A percentile compares a stretch with the other conserved stretches of the same genome.
These are phyloP conservation scores for Graphilbum fragrans DNA, from an alignment of 2,329 filamentous ascomycete genomes.

Conservation along the genomic window DNA sequence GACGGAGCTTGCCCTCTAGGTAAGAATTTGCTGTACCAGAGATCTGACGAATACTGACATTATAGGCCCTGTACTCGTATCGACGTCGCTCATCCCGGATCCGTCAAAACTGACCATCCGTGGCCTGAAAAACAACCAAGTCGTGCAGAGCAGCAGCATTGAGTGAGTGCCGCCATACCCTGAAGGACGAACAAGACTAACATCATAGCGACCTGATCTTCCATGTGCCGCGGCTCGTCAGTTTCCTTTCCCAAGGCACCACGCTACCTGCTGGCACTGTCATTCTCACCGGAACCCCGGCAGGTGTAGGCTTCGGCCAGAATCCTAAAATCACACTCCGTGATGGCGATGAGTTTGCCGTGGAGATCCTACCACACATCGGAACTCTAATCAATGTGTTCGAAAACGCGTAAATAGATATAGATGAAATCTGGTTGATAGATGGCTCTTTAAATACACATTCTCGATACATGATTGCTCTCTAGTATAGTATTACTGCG, in stretches of 20 bases:
- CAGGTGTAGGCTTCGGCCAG: constrained; percentile 30
- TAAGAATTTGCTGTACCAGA: constrained; percentile 28
- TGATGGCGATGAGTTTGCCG: constrained; percentile 26
- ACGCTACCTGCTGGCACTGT: constrained; percentile 29
- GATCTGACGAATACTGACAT: too few relatives aligned
- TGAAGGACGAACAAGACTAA: constrained; percentile 12
- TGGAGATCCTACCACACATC: constrained; percentile 7
- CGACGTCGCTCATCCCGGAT: constrained; percentile 25
- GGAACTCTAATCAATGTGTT: background rate
- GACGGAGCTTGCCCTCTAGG: constrained; percentile 43
- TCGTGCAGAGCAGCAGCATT: constrained; percentile 28
- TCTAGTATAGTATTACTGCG: too few relatives aligned
- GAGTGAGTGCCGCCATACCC: background rate
- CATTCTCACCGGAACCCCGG: constrained; percentile 33
- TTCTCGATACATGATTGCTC: too few relatives aligned
- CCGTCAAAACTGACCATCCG: constrained; percentile 13
- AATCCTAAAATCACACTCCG: constrained; percentile 23
- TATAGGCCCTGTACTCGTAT: constrained; percentile 4
- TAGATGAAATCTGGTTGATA: too few relatives aligned
- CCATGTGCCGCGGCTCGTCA: constrained; percentile 22
- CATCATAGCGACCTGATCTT: constrained; percentile 30
- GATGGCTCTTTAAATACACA: too few relatives aligned
- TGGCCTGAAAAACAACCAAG: background rate
- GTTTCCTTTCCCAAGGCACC: constrained; percentile 26
- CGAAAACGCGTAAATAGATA: too few relatives aligned